A percentile compares a stretch with the other conserved stretches of the same genome.
These are phyloP conservation scores for Globisporangium orthogonon DNA, from an alignment of 352 stramenopile genomes.

Conservation along the genomic window DNA sequence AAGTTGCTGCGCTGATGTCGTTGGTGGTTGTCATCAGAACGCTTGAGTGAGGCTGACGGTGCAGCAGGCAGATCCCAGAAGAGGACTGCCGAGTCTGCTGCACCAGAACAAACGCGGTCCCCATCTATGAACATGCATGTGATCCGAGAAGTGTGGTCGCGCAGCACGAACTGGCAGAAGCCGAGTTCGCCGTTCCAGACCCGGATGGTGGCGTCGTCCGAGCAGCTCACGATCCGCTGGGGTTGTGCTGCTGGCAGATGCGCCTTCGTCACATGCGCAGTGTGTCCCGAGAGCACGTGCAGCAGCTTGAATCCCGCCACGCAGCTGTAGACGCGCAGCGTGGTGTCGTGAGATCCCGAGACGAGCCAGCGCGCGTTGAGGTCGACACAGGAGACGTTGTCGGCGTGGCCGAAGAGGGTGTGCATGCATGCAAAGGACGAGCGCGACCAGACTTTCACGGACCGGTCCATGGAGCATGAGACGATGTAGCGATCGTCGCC, in stretches of 20 bases:
- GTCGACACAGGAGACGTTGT: conserved; percentile 56
- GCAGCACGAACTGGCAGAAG: conserved; percentile 31
- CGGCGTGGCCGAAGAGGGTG: conserved; percentile 54
- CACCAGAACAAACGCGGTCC: conserved; percentile 42
- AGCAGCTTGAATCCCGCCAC: conserved; percentile 31
- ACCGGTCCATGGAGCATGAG: conserved; percentile 57
- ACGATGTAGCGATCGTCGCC: conserved; percentile 57
- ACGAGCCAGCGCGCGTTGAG: conserved; percentile 50
- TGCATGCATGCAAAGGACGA: conserved; percentile 35
- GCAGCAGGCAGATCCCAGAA: conserved; percentile 38
- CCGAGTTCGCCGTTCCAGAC: conserved; percentile 47
- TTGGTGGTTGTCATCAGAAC: background rate
- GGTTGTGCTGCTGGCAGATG: conserved; percentile 19
- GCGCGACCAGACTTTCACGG: conserved; percentile 68
- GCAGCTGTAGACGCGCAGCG: conserved; percentile 46
- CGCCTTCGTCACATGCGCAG: conserved; percentile 53
- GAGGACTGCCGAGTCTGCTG: conserved; percentile 44
- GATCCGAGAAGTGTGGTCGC: conserved; percentile 36
- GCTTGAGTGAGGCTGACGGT: background rate
- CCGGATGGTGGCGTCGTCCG: conserved; percentile 54
- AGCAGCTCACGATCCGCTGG: conserved; percentile 38
- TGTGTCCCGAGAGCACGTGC: conserved; percentile 36
- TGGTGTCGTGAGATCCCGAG: conserved; percentile 62
- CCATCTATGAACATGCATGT: conserved; percentile 33
- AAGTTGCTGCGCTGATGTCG: background rate